Conservation (phyloP, 169 alveolate species). For the Babesia bovis region DNA sequence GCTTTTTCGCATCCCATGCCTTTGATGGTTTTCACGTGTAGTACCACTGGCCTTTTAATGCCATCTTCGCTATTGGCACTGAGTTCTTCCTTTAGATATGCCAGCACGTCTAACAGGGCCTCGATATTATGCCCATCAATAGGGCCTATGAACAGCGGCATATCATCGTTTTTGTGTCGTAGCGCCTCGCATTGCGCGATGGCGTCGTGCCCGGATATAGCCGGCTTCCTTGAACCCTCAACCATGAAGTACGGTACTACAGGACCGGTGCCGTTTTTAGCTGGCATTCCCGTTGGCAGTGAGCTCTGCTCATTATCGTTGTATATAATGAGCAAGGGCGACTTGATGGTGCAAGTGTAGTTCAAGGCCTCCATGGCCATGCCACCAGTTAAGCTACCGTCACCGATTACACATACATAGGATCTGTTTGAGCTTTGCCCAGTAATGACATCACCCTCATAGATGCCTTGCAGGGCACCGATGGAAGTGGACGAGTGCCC, state of each 20-base stretch:
- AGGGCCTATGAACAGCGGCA: conserved; percentile 74
- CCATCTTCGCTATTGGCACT: conserved; percentile 22
- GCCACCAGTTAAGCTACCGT: conserved; percentile 89
- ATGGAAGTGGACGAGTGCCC: conserved; percentile 89
- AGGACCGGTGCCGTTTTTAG: conserved; percentile 65
- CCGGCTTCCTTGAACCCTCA: conserved; percentile 9
- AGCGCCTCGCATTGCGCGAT: conserved; percentile 26
- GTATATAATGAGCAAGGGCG: conserved; percentile 80
- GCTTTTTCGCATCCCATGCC: conserved; percentile 78
- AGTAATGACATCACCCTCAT: conserved; percentile 22
- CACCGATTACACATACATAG: conserved; percentile 84
- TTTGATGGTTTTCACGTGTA: conserved; percentile 79
- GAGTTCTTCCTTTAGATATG: not conserved
- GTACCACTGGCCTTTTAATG: conserved; percentile 65
- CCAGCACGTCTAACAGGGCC: conserved; percentile 60
- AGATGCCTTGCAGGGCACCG: conserved; percentile 82
- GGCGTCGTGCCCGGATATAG: conserved; percentile 28
- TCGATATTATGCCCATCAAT: conserved; percentile 80
- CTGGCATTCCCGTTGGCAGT: conserved; percentile 78
- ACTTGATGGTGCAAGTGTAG: conserved; percentile 75
- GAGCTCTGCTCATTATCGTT: conserved; percentile 86
- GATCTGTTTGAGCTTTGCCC: conserved; percentile 15
- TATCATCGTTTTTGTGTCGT: conserved; percentile 4
- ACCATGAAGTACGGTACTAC: conserved; percentile 57
- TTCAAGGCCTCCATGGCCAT: conserved; percentile 87